phyloP scores from a whole-genome alignment of 2,329 filamentous ascomycete genomes.

The Whalleya microplaca region DNA sequence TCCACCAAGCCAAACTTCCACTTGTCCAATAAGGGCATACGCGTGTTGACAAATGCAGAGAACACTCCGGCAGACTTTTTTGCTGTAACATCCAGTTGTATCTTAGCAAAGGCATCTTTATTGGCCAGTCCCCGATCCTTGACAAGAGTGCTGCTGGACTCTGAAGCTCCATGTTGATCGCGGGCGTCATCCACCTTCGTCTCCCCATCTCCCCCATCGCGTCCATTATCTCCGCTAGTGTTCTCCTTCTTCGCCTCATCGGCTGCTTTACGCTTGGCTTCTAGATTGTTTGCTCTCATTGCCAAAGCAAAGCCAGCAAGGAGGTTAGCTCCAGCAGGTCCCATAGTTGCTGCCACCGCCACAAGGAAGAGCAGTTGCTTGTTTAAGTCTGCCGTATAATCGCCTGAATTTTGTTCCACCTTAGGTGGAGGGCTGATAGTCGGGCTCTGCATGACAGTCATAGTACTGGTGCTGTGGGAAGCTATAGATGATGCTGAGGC shows the following conservation, averaged over 20 bases:
- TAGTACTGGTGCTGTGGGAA: slow-evolving; percentile 9
- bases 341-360: background rate
- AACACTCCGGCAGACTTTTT: background rate
- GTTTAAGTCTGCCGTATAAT: background rate
- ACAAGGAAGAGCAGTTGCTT: slow-evolving; percentile 1
- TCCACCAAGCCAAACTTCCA: background rate
- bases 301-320: background rate
- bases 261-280: background rate
- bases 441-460: slow-evolving; percentile 6
- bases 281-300: background rate
- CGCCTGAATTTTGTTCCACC: slow-evolving; percentile 6
- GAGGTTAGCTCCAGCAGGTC: background rate
- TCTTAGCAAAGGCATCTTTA: background rate
- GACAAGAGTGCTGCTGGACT: background rate
- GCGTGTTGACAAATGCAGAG: background rate
- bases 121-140: background rate
- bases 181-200: background rate
- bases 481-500: slow-evolving; percentile 5
- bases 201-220: background rate
- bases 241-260: background rate
- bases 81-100: background rate
- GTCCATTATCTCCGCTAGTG: background rate
- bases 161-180: background rate
- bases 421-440: slow-evolving; percentile 6
- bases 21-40: background rate